Percentiles rank a stretch among this genome's conserved stretches.
These are phyloP conservation scores for Populus hybrid DNA, from an alignment of 441 rosid species.

Conservation along the genomic window DNA sequence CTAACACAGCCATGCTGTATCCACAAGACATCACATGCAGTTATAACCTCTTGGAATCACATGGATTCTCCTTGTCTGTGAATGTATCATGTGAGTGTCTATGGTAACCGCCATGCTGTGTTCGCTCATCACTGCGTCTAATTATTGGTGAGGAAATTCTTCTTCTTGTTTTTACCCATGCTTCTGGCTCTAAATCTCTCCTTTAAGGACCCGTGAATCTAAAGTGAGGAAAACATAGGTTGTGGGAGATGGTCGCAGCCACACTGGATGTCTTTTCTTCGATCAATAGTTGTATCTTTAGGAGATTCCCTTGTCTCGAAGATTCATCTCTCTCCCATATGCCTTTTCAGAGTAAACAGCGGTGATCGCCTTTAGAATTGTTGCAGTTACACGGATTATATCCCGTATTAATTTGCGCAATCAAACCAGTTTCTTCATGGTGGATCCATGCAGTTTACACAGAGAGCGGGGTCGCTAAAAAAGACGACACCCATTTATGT, in stretches of 20 bases:
- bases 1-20: not conserved
- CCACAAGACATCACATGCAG: slow-evolving; percentile 12
- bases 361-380: not conserved
- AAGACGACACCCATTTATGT: too few species aligned
- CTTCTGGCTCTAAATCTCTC: not conserved
- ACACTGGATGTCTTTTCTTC: not conserved
- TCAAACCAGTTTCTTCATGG: not conserved
- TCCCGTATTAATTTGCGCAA: not conserved
- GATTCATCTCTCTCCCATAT: not conserved
- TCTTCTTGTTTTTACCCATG: not conserved
- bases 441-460: not conserved
- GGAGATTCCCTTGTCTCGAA: not conserved
- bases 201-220: not conserved
- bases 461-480: not conserved
- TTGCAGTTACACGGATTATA: not conserved
- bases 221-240: not conserved
- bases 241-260: not conserved
- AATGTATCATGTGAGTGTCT: slow-evolving; percentile 4
- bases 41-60: not conserved
- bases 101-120: not conserved
- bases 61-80: not conserved
- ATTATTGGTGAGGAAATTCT: not conserved
- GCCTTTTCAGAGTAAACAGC: not conserved
- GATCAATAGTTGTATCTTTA: not conserved
- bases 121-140: not conserved